These are phyloP conservation scores for Saprolegnia parasitica DNA, from an alignment of 352 stramenopile species.

Conservation along the genomic window DNA sequence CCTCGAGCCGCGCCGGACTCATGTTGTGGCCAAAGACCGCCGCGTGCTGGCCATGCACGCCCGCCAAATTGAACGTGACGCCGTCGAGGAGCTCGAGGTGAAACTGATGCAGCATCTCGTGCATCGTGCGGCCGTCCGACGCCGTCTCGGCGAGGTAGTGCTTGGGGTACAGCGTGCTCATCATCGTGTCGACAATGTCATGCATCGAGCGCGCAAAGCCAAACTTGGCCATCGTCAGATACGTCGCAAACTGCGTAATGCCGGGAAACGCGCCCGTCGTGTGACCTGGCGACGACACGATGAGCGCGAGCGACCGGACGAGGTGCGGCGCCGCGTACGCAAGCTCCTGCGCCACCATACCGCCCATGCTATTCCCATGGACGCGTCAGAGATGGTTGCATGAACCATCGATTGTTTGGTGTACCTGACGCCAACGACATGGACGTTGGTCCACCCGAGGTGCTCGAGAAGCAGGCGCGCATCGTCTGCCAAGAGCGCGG, in stretches of 20 bases:
- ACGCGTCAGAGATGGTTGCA: not conserved
- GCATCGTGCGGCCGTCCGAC: not conserved
- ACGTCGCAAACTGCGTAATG: not conserved
- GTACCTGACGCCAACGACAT: constrained; percentile 38
- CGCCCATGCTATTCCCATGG: constrained; percentile 43
- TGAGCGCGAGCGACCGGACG: constrained; percentile 53
- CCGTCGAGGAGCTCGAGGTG: not conserved
- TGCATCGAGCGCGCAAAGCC: not conserved
- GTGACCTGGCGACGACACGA: constrained; percentile 53
- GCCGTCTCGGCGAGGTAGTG: not conserved
- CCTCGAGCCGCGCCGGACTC: constrained; percentile 42
- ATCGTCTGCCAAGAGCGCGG: constrained; percentile 50
- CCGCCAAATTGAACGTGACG: constrained; percentile 23
- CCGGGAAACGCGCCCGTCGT: not conserved
- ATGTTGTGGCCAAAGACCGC: constrained; percentile 46
- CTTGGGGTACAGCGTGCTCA: not conserved
- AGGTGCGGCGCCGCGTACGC: constrained; percentile 40
- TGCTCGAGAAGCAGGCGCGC: constrained; percentile 45
- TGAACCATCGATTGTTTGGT: not conserved
- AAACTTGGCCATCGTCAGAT: not conserved
- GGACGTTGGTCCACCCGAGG: constrained; percentile 43
- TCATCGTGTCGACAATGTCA: not conserved
- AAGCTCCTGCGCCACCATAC: constrained; percentile 67
- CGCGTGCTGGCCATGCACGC: constrained; percentile 31
- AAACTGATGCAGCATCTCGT: not conserved